Evolutionary conservation across 306 rosid genomes (phyloP), one percentile per base, ranked within the genome.

Genomic region (Sicyos baderoa): DNA sequence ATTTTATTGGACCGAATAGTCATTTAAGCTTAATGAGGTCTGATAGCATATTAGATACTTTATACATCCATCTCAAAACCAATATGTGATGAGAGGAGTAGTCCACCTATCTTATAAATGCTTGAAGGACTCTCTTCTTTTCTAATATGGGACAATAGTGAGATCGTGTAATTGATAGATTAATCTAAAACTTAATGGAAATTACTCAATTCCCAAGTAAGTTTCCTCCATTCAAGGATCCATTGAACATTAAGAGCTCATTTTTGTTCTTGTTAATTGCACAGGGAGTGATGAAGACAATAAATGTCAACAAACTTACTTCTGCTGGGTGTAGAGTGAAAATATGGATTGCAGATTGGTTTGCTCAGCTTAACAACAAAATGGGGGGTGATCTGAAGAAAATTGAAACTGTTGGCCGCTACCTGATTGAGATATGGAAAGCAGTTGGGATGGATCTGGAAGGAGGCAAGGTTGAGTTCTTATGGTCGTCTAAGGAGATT

Each of bases 311-410:
- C 84, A 89, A 87, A 82, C 86, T 91, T 64, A 89, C 84, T 5
- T 68, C 85, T 8, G 80, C 91, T 7, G 97, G 97, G 5, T 91
- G 97, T 63, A 77, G 80, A 22, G 88, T 89, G 76, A 91, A 89
- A 68, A 91, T 91, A 37, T 91, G 95, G 96, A 86, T 91, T 77
- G 90, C 96, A 3, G 97, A 91, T 83, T 89, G 95, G 96, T 89
- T 84, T 84, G 96, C 97, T 6, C 86, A 83, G 86, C 80, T 89
- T 2, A 89, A 89, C 81, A 89, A 89, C 49, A 89, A 89, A 72
- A 89, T 91, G 92, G 92, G 90, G 0, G 95, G 96, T 56, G 90
- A 89, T 77, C 77, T 89, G 82, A 84, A 91, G 82, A 89, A 89
- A 82, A 89, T 87, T 0, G 86, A 91, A 76, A 76, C 68, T 0